Percentiles rank a stretch among this genome's conserved stretches.
These are phyloP conservation scores for Agrocybe praecox DNA, from an alignment of 768 basidiomycete genomes.

Conservation along the genomic window DNA sequence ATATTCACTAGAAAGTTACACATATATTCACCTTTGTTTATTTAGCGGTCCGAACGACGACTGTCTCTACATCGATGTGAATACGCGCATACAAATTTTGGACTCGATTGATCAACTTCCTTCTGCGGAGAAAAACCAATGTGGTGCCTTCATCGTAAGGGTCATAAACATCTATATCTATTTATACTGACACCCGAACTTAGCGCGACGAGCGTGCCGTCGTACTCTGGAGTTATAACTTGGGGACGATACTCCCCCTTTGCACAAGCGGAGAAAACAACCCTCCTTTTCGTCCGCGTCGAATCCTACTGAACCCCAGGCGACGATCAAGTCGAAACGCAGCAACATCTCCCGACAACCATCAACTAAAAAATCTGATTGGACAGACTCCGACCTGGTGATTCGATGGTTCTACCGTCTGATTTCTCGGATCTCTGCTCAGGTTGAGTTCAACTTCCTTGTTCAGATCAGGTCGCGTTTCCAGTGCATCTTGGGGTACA, in stretches of 20 bases:
- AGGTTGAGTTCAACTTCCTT: too few relatives aligned
- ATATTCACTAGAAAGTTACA: neutral
- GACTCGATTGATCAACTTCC: constrained; percentile 68
- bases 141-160: constrained; percentile 76
- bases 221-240: constrained; percentile 80
- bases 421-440: too few relatives aligned
- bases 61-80: constrained; percentile 71
- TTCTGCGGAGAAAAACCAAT: constrained; percentile 85
- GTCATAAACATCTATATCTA: neutral
- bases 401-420: too few relatives aligned
- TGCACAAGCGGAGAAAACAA: too few relatives aligned
- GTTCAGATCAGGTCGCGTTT: too few relatives aligned
- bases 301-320: too few relatives aligned
- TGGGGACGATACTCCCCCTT: constrained; percentile 45
- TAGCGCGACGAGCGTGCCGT: constrained; percentile 74
- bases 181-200: neutral
- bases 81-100: constrained; percentile 86
- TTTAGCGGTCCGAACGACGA: constrained; percentile 51
- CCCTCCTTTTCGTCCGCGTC: too few relatives aligned
- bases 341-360: too few relatives aligned
- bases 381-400: too few relatives aligned
- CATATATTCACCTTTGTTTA: constrained; percentile 6
- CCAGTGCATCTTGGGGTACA: too few relatives aligned
- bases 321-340: too few relatives aligned
- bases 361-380: too few relatives aligned